Conservation (phyloP, 2,329 filamentous ascomycete species). For the Colletotrichum scovillei region DNA sequence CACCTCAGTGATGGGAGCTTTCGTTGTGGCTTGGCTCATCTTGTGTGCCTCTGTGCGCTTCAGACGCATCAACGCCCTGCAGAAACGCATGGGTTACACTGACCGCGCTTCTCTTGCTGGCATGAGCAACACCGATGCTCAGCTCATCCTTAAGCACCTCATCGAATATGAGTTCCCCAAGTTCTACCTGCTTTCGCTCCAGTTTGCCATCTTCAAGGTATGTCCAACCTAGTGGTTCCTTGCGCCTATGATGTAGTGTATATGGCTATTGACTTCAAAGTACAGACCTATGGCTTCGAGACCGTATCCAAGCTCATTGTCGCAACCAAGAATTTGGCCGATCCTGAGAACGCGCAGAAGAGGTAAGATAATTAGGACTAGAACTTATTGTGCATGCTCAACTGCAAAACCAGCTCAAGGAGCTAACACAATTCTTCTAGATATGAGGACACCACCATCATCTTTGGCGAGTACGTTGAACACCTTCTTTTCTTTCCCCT, state of each 20-base stretch:
- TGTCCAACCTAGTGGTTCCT: neutral
- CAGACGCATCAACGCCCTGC: slow-evolving; percentile 44
- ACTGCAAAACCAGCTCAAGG: neutral
- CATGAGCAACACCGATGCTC: slow-evolving; percentile 58
- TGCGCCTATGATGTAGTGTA: no score
- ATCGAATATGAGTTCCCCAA: slow-evolving; percentile 50
- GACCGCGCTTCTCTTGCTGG: slow-evolving; percentile 49
- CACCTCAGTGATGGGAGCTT: slow-evolving; percentile 14
- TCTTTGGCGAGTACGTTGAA: slow-evolving; percentile 49
- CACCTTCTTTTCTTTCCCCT: neutral
- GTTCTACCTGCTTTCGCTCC: slow-evolving; percentile 49
- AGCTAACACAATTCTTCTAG: slow-evolving; percentile 37
- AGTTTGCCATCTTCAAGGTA: slow-evolving; percentile 55
- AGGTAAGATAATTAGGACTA: slow-evolving; percentile 40
- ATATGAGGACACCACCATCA: slow-evolving; percentile 53
- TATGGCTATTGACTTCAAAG: neutral
- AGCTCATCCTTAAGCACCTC: slow-evolving; percentile 53
- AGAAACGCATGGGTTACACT: slow-evolving; percentile 45
- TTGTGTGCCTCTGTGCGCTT: slow-evolving; percentile 52
- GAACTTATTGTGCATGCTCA: neutral
- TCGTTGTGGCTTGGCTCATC: slow-evolving; percentile 44
- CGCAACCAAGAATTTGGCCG: slow-evolving; percentile 49
- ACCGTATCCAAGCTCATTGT: slow-evolving; percentile 50
- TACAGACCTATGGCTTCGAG: slow-evolving; percentile 53
- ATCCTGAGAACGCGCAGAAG: slow-evolving; percentile 46